phyloP scores from a whole-genome alignment of 2,329 filamentous ascomycete species.

The Aureobasidium subglaciale region DNA sequence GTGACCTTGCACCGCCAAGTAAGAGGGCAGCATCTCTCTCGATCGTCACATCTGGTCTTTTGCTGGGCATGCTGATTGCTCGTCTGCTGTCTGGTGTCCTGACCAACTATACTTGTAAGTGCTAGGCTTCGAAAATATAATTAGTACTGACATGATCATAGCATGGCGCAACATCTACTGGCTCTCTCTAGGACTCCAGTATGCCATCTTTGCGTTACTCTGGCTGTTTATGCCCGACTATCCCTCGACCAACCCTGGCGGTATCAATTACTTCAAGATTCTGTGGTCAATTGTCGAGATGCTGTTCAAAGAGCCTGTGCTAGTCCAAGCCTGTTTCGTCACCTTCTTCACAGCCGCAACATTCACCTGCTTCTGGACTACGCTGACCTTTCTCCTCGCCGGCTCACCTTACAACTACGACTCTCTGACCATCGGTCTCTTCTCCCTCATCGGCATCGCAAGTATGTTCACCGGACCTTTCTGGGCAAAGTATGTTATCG shows the following conservation, averaged over 20 bases:
- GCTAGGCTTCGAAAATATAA: too few species aligned
- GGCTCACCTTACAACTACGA: conserved; percentile 61
- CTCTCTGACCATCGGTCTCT: conserved; percentile 65
- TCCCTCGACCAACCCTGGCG: conserved; percentile 61
- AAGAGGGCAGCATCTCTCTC: conserved; percentile 63
- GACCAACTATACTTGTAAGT: conserved; percentile 41
- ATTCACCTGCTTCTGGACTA: conserved; percentile 67
- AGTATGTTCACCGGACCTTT: conserved; percentile 62
- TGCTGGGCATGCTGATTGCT: conserved; percentile 69
- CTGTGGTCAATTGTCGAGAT: conserved; percentile 59
- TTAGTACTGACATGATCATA: conserved; percentile 41
- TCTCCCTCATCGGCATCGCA: conserved; percentile 68
- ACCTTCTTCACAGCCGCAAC: conserved; percentile 55
- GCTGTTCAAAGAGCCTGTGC: conserved; percentile 56
- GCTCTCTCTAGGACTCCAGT: conserved; percentile 66
- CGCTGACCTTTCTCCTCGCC: conserved; percentile 70
- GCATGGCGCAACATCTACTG: conserved; percentile 75
- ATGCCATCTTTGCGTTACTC: conserved; percentile 56
- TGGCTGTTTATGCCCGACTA: conserved; percentile 77
- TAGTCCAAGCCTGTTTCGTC: conserved; percentile 63
- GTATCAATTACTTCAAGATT: conserved; percentile 58
- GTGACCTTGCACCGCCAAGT: conserved; percentile 65
- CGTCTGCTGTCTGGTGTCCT: conserved; percentile 69
- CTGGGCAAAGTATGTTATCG: conserved; percentile 63
- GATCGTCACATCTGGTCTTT: conserved; percentile 66